These are phyloP conservation scores for Aspergillus ochraceus DNA, from an alignment of 2,329 filamentous ascomycete species.

Conservation along the genomic window DNA sequence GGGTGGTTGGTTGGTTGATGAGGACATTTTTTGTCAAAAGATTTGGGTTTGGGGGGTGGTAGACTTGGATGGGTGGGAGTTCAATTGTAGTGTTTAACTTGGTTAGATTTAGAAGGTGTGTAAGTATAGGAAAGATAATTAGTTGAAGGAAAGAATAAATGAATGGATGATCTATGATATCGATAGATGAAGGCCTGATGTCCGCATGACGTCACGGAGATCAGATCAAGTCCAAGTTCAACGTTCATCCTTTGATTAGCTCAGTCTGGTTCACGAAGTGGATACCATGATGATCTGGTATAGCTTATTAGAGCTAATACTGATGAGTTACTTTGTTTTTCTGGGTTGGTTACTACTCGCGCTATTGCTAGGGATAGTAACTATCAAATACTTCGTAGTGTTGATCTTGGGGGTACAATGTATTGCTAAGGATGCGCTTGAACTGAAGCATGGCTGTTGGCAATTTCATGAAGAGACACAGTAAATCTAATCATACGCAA, in stretches of 20 bases:
- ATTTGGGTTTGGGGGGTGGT: neutral
- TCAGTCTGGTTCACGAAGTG: neutral
- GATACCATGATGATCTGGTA: neutral
- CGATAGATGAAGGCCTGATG: neutral
- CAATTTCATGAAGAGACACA: too few species aligned
- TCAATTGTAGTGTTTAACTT: neutral
- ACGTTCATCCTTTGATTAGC: too few species aligned
- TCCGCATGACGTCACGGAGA: conserved; percentile 11
- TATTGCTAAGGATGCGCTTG: too few species aligned
- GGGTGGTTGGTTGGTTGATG: conserved; percentile 18
- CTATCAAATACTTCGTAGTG: too few species aligned
- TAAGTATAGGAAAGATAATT: too few species aligned
- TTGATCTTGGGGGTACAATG: too few species aligned
- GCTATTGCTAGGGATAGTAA: too few species aligned
- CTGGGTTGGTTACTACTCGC: too few species aligned
- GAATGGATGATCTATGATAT: neutral
- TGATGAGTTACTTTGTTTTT: neutral
- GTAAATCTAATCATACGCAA: too few species aligned
- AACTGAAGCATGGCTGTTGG: too few species aligned
- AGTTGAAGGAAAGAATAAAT: neutral
- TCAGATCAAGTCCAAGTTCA: neutral
- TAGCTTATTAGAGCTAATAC: neutral
- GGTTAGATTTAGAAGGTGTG: neutral
- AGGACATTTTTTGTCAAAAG: neutral
- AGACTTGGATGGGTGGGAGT: neutral